Percentiles rank a stretch among this genome's conserved stretches.
These are phyloP conservation scores for Penicillium bialowiezense DNA, from an alignment of 495 filamentous ascomycete genomes.

Conservation along the genomic window DNA sequence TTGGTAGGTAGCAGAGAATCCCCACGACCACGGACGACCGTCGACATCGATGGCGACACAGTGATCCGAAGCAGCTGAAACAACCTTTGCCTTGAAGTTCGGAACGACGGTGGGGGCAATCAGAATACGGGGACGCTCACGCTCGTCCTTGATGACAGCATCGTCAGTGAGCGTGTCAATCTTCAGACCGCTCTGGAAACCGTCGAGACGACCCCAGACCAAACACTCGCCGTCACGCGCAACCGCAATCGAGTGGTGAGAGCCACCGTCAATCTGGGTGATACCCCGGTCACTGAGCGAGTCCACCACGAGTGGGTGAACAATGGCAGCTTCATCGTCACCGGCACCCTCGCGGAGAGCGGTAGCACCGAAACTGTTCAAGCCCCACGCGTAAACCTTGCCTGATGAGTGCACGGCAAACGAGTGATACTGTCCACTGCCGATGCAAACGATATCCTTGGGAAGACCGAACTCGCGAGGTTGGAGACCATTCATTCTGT, in stretches of 20 bases:
- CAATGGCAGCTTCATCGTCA: constrained; percentile 56
- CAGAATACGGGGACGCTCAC: constrained; percentile 52
- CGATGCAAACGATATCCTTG: constrained; percentile 53
- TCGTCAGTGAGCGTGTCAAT: constrained; percentile 47
- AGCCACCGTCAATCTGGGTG: constrained; percentile 50
- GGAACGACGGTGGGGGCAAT: constrained; percentile 52
- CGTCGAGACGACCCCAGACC: constrained; percentile 61
- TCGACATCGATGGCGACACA: constrained; percentile 53
- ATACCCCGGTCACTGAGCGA: constrained; percentile 50
- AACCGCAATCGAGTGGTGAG: constrained; percentile 57
- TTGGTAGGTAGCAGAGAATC: constrained; percentile 62
- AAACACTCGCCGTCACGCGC: constrained; percentile 52
- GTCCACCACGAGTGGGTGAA: constrained; percentile 57
- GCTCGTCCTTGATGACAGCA: constrained; percentile 47
- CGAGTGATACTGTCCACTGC: constrained; percentile 55
- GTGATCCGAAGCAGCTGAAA: constrained; percentile 56
- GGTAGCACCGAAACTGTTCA: constrained; percentile 83
- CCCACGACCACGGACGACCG: constrained; percentile 61
- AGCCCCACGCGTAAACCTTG: constrained; percentile 77
- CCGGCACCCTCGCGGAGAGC: constrained; percentile 70
- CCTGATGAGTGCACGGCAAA: constrained; percentile 72
- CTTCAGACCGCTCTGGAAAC: constrained; percentile 55
- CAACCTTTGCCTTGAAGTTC: constrained; percentile 38
- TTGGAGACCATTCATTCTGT: constrained; percentile 54
- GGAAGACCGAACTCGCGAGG: constrained; percentile 70